A percentile compares a stretch with the other conserved stretches of the same genome.
Evolutionary conservation across 1,139 yeast genomes (phyloP).

Genomic region (Williopsis jadinii): DNA sequence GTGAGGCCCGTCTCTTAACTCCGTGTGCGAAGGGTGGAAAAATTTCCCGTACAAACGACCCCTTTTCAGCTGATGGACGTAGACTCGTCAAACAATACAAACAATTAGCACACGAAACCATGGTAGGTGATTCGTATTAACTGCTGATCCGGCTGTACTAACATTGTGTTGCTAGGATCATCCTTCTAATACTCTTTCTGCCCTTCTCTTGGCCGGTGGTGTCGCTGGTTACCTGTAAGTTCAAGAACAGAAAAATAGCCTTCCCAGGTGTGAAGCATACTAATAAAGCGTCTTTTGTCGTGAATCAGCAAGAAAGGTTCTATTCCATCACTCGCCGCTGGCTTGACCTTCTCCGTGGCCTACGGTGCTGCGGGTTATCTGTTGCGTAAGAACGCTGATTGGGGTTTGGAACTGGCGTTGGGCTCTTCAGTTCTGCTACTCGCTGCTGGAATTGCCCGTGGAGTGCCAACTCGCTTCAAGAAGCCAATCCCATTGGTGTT

Average conservation of each 20-base stretch:
- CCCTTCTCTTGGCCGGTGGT: slow-evolving; percentile 71
- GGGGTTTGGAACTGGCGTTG: slow-evolving; percentile 76
- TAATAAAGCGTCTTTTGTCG: too few species aligned
- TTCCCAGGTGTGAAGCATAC: background rate
- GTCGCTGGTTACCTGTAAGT: slow-evolving; percentile 53
- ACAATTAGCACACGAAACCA: too few species aligned
- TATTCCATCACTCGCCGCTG: slow-evolving; percentile 75
- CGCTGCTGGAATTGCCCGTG: slow-evolving; percentile 65
- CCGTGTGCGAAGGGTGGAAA: too few species aligned
- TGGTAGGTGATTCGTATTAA: too few species aligned
- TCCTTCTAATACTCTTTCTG: slow-evolving; percentile 71
- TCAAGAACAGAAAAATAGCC: background rate
- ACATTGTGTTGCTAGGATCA: slow-evolving; percentile 43
- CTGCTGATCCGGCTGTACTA: too few species aligned
- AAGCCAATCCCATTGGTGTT: slow-evolving; percentile 75
- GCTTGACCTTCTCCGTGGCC: slow-evolving; percentile 57
- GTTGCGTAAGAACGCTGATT: slow-evolving; percentile 62
- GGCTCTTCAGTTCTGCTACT: slow-evolving; percentile 61
- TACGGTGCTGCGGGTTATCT: slow-evolving; percentile 79
- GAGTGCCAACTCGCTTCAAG: slow-evolving; percentile 47
- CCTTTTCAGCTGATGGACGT: too few species aligned
- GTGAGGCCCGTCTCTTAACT: background rate
- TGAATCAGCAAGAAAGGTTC: slow-evolving; percentile 53
- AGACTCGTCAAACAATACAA: too few species aligned
- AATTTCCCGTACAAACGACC: background rate